Base-by-base conservation (phyloP, 176 grass and related monocot species). In the Phyllostachys edulis region DNA sequence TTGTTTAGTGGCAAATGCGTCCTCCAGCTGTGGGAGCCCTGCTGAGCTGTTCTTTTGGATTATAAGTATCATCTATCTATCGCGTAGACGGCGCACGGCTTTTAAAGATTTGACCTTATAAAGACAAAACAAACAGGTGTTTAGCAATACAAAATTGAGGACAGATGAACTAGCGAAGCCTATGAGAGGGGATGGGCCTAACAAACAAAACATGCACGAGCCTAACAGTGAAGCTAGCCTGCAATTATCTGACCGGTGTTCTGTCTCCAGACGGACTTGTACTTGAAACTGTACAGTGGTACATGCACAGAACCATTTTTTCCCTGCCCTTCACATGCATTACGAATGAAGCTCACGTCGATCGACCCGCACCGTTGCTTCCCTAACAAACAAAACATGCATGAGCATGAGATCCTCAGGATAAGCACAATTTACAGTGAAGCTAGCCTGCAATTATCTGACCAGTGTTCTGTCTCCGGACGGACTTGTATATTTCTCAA, bases 1-100 rank as follows among this genome's bases (percentile, higher is more conserved):
- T 82, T 66, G 78, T 82, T 86, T 87, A 90, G 59, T 21, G 16
- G 0, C 42, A 8, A 78, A 68, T 41, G 88, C 74, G 32, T 41
- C 29, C 80, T 80, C 68, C 89, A 87, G 88, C 88, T 83, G 84
- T 74, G 88, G 8, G 40, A 16, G 23, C 42, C 47, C 74, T 67
- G 77, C 34, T 77, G 88, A 87, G 84, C 78, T 81, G 86, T 85
- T 45, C 12, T 16, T 41, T 38, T 82, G 40, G 72, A 65, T 27
- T 77, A 18, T 32, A 78, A 60, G 24, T 29, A 55, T 10, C 37
- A 34, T 40, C 45, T 24, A 69, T 59, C 90, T 73, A 80, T 91
- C 75, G 42, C 80, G 32, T 83, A 90, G 80, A 90, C 89, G 89
- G 85, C 84, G 84, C 84, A 45, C 84, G 27, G 40, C 84, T 90